These are phyloP conservation scores for Durio zibethinus DNA, from an alignment of 345 rosid genomes.

Conservation along the genomic window DNA sequence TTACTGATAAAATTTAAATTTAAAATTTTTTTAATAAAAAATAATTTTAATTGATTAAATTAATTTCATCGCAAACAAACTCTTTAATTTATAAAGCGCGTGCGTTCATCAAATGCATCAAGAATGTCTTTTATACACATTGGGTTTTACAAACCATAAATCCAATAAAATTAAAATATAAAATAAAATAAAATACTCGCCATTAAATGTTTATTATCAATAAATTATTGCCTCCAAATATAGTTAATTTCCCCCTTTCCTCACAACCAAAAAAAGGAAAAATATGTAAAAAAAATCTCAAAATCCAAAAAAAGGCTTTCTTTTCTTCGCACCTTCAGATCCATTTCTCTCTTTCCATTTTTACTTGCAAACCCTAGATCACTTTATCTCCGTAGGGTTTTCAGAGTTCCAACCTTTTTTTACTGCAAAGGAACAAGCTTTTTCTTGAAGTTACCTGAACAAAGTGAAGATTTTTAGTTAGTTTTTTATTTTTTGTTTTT, in stretches of 20 bases:
- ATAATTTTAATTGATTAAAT: no score
- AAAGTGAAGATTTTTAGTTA: not conserved
- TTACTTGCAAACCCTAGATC: slow-evolving; percentile 35
- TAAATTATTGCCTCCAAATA: not conserved
- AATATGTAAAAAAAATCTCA: slow-evolving; percentile 10
- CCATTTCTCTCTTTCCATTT: slow-evolving; percentile 26
- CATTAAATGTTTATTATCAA: not conserved
- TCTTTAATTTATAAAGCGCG: slow-evolving; percentile 19
- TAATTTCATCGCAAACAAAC: not conserved
- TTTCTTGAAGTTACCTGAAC: not conserved
- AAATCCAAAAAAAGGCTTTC: not conserved
- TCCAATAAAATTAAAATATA: slow-evolving; percentile 1
- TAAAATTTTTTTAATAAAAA: no score
- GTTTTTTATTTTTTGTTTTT: not conserved
- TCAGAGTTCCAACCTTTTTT: slow-evolving; percentile 14
- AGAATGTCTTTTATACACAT: slow-evolving; percentile 38
- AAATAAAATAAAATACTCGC: not conserved
- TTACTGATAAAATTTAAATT: no score
- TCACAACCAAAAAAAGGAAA: not conserved
- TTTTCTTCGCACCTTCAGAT: slow-evolving; percentile 35
- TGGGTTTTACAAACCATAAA: slow-evolving; percentile 7
- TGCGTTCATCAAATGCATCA: slow-evolving; percentile 25
- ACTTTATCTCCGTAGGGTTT: slow-evolving; percentile 12
- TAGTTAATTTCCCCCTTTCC: not conserved
- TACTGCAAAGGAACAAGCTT: not conserved